A percentile compares a stretch with the other conserved stretches of the same genome.
These are phyloP conservation scores for Leptomonas seymouri DNA, from an alignment of 208 protist species.

Conservation along the genomic window DNA sequence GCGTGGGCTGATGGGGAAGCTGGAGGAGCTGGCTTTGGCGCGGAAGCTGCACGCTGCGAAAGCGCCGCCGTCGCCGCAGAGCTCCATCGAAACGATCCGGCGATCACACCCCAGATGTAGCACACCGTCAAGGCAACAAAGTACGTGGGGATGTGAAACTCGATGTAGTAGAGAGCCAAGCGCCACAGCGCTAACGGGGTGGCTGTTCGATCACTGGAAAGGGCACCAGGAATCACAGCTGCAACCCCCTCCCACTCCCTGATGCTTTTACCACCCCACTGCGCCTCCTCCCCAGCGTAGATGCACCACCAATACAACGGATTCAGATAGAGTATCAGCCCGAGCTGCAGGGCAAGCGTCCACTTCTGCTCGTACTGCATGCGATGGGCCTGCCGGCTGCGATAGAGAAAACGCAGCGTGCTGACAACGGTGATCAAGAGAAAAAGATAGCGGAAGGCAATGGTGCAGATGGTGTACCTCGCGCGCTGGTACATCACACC, in stretches of 20 bases:
- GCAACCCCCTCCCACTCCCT: neutral
- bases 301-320: slow-evolving; percentile 69
- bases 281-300: slow-evolving; percentile 8
- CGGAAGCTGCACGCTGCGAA: neutral
- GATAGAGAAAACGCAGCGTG: slow-evolving; percentile 57
- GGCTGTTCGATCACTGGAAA: neutral
- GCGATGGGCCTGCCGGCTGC: slow-evolving; percentile 22
- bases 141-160: slow-evolving; percentile 78
- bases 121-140: slow-evolving; percentile 64
- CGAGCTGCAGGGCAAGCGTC: slow-evolving; percentile 50
- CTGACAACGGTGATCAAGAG: slow-evolving; percentile 49
- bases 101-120: slow-evolving; percentile 69
- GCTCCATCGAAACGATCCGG: slow-evolving; percentile 44
- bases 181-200: neutral
- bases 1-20: neutral
- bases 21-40: neutral
- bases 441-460: slow-evolving; percentile 70
- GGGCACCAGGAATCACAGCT: neutral
- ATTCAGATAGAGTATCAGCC: slow-evolving; percentile 66
- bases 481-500: slow-evolving; percentile 71
- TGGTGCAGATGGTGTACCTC: slow-evolving; percentile 62
- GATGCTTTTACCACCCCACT: neutral
- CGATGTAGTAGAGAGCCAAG: slow-evolving; percentile 44
- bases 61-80: neutral
- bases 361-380: slow-evolving; percentile 69